Base-by-base conservation (phyloP, 768 basidiomycete genomes). In the Mycena capillaripes region DNA sequence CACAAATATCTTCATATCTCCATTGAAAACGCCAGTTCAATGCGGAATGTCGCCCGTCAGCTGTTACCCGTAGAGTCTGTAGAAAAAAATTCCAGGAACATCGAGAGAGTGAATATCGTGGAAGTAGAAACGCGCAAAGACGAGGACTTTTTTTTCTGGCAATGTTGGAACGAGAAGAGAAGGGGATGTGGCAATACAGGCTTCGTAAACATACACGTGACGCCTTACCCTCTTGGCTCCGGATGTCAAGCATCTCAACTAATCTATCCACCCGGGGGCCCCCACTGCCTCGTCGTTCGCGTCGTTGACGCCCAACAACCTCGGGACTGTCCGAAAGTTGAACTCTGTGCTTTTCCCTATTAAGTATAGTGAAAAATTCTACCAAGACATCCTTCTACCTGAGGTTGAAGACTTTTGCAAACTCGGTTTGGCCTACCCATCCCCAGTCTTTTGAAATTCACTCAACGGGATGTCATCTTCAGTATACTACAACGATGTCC, bases 401-500 rank as follows among this genome's bases (percentile, higher is more conserved):
- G 93, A 96, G 70, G 87, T 92, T 19, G 96, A 97, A 77, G 90
- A 93, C 23, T 97, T 95, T 81, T 96, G 95, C 84, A 92, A 95
- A 82, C 92, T 97, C 75, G 88, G 96, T 96, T 76, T 77, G 94
- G 86, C 64, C 69, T 73, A 66, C 65, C 70, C 53, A 42, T 70
- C 63, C 66, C 69, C 65, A 50, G 66, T 66, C 32, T 66, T 72
- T 70, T 44, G 50, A 62, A 71, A 57, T 64, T 69, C 38, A 71
- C 63, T 57, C 42, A 67, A 27, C 61, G 67, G 53, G 66, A 9
- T 50, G 40, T 30, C 23, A 27, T 76, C 44, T 11, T 25, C 25
- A 96, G 96, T 97, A 57, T 97, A 96, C 83, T 97, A 93, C 84
- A 97, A 96, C 84, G 96, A 97, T 84, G 86, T 97, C 68, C 95